These are phyloP conservation scores for Pseudopyricularia javanii DNA, from an alignment of 2,329 filamentous ascomycete species.

Conservation along the genomic window DNA sequence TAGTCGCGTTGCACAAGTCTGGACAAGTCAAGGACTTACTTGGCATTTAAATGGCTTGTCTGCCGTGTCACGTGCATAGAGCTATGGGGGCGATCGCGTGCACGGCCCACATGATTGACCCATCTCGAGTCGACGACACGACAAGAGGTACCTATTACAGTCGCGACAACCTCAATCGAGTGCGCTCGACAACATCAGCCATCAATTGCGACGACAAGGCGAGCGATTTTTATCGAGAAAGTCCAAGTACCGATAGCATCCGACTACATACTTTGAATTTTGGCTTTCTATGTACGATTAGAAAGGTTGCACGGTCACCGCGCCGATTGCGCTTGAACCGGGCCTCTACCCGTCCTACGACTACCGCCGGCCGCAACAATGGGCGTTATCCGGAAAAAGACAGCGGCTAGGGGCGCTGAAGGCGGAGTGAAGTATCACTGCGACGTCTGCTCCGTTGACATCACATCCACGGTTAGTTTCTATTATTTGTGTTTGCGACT, in stretches of 20 bases:
- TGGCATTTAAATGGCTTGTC: too few relatives aligned
- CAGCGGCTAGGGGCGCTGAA: conserved; percentile 70
- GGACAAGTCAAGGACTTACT: too few relatives aligned
- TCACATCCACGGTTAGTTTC: conserved; percentile 78
- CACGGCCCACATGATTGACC: background rate
- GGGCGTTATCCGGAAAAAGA: conserved; percentile 96
- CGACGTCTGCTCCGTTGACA: conserved; percentile 91
- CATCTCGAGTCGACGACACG: background rate
- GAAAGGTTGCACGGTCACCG: background rate
- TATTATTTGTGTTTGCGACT: conserved; percentile 3
- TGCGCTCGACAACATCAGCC: background rate
- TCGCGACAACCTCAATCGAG: background rate
- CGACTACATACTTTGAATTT: background rate
- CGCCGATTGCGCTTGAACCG: conserved; percentile 1
- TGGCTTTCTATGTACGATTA: background rate
- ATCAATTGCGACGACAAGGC: background rate
- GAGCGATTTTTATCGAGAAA: background rate
- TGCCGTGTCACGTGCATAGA: background rate
- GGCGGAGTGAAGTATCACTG: conserved; percentile 93
- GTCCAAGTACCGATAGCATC: background rate
- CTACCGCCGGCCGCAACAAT: conserved; percentile 33
- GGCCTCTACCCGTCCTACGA: background rate
- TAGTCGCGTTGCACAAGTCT: too few relatives aligned
- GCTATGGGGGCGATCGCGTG: background rate
- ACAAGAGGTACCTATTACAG: background rate